These are phyloP conservation scores for Austropuccinia psidii DNA, from an alignment of 1,284 basidiomycete species.

Conservation along the genomic window DNA sequence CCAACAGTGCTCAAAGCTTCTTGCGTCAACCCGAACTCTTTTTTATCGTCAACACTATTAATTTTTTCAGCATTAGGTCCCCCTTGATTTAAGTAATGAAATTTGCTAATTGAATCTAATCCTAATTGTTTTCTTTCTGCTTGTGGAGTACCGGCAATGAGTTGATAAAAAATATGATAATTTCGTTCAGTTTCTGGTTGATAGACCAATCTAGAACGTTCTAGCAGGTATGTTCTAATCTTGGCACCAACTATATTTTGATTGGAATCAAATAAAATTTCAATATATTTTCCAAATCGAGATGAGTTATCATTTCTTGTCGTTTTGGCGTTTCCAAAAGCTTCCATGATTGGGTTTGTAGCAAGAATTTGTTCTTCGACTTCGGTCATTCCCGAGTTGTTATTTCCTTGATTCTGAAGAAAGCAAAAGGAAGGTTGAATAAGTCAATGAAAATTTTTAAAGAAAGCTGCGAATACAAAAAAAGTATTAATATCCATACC, in stretches of 20 bases:
- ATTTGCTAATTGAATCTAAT: conserved; percentile 71
- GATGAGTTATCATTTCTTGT: conserved; percentile 99
- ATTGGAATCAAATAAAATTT: conserved; percentile 92
- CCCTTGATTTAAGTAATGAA: conserved; percentile 88
- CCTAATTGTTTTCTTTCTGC: conserved; percentile 94
- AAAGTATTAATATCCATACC: conserved; percentile 56
- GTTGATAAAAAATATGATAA: conserved; percentile 99
- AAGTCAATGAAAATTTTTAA: conserved; percentile 53
- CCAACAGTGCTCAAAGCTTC: conserved; percentile 93
- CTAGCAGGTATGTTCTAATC: conserved; percentile 93
- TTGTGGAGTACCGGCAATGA: conserved; percentile 90
- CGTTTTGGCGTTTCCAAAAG: conserved; percentile 98
- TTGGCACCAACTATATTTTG: conserved; percentile 96
- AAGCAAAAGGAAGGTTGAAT: conserved; percentile 54
- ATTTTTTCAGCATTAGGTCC: conserved; percentile 77
- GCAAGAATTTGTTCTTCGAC: conserved; percentile 95
- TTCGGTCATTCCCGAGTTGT: conserved; percentile 61
- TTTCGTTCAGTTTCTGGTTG: conserved; percentile 95
- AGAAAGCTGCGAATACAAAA: conserved; percentile 9
- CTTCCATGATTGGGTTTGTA: conserved; percentile 97
- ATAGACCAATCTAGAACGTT: conserved; percentile 93
- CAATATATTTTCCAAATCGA: conserved; percentile 98
- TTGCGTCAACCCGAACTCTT: conserved; percentile 89
- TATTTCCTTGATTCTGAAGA: conserved; percentile 21
- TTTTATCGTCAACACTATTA: conserved; percentile 82